phyloP scores from a whole-genome alignment of 495 filamentous ascomycete species.

The Penicillium daleae region DNA sequence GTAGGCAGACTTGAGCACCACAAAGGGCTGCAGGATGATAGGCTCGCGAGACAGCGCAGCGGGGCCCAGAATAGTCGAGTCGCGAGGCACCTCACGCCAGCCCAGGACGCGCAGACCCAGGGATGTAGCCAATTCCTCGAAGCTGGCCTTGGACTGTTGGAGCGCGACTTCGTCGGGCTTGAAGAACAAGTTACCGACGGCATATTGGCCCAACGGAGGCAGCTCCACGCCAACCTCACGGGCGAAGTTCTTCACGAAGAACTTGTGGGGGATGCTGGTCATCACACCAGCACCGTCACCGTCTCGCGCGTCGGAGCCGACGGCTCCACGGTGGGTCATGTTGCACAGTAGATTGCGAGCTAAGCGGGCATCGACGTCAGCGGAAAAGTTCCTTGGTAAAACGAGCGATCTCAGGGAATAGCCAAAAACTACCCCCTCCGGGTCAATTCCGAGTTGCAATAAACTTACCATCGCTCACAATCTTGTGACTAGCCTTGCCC shows the following conservation, averaged over 20 bases:
- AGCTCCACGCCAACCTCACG: constrained; percentile 84
- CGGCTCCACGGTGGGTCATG: constrained; percentile 99
- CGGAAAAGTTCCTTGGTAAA: constrained; percentile 9
- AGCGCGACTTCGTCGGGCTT: constrained; percentile 90
- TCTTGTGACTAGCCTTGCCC: constrained; percentile 96
- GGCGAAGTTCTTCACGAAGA: constrained; percentile 98
- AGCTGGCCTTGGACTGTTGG: constrained; percentile 81
- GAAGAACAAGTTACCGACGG: constrained; percentile 97
- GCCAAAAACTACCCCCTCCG: neutral
- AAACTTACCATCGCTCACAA: constrained; percentile 93
- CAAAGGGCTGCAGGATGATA: constrained; percentile 92
- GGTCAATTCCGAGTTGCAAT: neutral
- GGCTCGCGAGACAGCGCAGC: constrained; percentile 94
- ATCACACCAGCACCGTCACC: constrained; percentile 98
- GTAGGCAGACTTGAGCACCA: constrained; percentile 85
- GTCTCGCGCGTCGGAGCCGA: constrained; percentile 96
- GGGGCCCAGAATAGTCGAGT: constrained; percentile 90
- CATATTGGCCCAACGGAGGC: constrained; percentile 90
- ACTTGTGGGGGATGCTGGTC: constrained; percentile 98
- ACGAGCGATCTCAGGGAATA: neutral
- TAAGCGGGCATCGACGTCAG: constrained; percentile 38
- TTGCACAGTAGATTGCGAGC: constrained; percentile 96
- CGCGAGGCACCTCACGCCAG: constrained; percentile 94
- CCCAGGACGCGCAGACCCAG: constrained; percentile 90
- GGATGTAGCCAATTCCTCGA: constrained; percentile 89